These are phyloP conservation scores for Irpex sp. DNA, from an alignment of 1,284 basidiomycete genomes.

Conservation along the genomic window DNA sequence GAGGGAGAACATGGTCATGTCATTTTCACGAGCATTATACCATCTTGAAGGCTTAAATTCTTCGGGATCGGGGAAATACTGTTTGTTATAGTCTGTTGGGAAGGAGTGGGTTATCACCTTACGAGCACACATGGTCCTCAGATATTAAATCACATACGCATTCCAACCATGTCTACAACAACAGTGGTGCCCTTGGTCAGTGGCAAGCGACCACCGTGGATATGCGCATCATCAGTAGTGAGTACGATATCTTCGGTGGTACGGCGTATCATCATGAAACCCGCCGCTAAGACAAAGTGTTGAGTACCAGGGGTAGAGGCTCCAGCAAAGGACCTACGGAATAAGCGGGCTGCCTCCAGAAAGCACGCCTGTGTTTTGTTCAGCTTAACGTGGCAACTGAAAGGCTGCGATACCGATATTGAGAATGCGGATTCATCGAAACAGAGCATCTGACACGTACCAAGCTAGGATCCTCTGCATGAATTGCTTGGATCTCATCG, in stretches of 20 bases:
- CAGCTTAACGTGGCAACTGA: background rate
- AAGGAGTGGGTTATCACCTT: background rate
- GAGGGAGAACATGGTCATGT: constrained; percentile 3
- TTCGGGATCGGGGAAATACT: background rate
- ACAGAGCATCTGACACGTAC: background rate
- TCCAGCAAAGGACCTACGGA: background rate
- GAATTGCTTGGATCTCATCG: constrained; percentile 25
- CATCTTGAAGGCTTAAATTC: background rate
- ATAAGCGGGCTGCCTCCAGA: background rate
- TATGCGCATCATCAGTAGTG: constrained; percentile 14
- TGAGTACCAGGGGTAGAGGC: background rate
- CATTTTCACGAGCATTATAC: constrained; percentile 4
- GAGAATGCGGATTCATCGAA: background rate
- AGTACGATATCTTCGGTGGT: constrained; percentile 11
- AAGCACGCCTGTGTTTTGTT: background rate
- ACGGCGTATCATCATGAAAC: background rate
- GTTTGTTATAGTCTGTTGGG: background rate
- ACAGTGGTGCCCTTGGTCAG: constrained; percentile 26
- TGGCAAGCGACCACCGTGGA: constrained; percentile 15
- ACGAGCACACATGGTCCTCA: no score
- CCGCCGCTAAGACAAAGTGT: background rate
- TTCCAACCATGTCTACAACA: constrained; percentile 46
- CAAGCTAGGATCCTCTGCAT: background rate
- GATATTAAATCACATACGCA: constrained; percentile 35
- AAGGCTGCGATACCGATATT: background rate